Percentiles rank a stretch among this genome's conserved stretches.
phyloP scores from a whole-genome alignment of 2,329 filamentous ascomycete genomes.

The Blastomyces gilchristii region DNA sequence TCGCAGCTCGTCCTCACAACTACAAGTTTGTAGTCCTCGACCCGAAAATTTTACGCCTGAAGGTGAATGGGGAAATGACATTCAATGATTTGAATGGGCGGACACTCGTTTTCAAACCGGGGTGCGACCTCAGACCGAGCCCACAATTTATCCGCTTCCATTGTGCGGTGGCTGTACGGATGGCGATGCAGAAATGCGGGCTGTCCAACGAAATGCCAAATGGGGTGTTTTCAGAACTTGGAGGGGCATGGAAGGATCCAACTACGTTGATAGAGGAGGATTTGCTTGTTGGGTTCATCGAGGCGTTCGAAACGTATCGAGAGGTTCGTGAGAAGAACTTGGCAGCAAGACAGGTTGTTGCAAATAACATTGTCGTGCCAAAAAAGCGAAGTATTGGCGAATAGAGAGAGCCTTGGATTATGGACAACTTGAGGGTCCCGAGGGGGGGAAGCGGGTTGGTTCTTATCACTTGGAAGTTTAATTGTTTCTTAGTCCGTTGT shows the following conservation, averaged over 20 bases:
- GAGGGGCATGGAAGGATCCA: not conserved
- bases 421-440: too few relatives aligned
- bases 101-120: not conserved
- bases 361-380: not conserved
- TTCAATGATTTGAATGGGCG: constrained; percentile 2
- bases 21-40: constrained; percentile 6
- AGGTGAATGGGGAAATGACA: not conserved
- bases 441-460: too few relatives aligned
- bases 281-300: not conserved
- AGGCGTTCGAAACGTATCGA: not conserved
- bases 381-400: not conserved
- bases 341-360: not conserved
- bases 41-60: not conserved
- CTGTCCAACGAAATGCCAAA: not conserved
- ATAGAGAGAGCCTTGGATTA: not conserved
- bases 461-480: not conserved
- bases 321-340: not conserved
- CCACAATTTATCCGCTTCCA: not conserved
- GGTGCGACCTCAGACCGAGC: not conserved
- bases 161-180: not conserved
- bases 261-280: not conserved
- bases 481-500: not conserved
- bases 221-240: not conserved
- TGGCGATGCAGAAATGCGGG: not conserved
- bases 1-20: not conserved